Percentiles rank a stretch among this genome's conserved stretches.
phyloP scores from a whole-genome alignment of 805 yeast species.

The Wickerhamiella galacta region DNA sequence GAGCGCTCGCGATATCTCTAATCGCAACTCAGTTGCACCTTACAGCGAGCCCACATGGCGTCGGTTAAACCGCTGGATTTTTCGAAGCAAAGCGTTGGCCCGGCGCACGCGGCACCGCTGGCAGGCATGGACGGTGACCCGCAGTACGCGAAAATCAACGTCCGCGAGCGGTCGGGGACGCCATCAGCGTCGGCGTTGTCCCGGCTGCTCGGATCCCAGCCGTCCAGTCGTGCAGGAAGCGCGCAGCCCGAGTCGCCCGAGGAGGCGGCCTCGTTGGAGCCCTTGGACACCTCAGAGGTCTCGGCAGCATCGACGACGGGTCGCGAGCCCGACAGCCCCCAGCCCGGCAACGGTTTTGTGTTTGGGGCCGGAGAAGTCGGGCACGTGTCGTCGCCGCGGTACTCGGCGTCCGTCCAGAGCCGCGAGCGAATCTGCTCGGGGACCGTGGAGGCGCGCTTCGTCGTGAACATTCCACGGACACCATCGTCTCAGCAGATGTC shows the following conservation, averaged over 20 bases:
- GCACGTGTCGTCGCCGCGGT: conserved; percentile 17
- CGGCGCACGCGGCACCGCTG: not conserved
- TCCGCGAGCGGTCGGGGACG: not conserved
- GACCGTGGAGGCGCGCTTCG: conserved; percentile 62
- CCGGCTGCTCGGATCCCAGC: conserved; percentile 4
- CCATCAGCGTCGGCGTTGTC: conserved; percentile 6
- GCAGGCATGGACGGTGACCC: too few relatives aligned
- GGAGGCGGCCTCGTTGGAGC: not conserved
- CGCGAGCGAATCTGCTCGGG: conserved; percentile 10
- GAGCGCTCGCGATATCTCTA: too few relatives aligned
- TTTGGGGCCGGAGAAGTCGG: conserved; percentile 19
- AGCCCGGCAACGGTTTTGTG: conserved; percentile 14
- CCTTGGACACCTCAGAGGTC: not conserved
- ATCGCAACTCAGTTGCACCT: too few relatives aligned
- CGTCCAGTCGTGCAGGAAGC: conserved; percentile 1
- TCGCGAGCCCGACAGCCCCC: too few relatives aligned
- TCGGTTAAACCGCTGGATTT: not conserved
- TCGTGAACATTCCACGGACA: conserved; percentile 63
- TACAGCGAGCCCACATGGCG: too few relatives aligned
- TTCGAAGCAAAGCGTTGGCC: not conserved
- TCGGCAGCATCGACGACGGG: too few relatives aligned
- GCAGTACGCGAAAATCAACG: conserved; percentile 1
- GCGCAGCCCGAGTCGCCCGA: not conserved
- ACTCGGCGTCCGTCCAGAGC: conserved; percentile 4
- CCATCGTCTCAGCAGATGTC: conserved; percentile 6